Base-by-base conservation (phyloP, 805 yeast species). In the Candida morakotiae region DNA sequence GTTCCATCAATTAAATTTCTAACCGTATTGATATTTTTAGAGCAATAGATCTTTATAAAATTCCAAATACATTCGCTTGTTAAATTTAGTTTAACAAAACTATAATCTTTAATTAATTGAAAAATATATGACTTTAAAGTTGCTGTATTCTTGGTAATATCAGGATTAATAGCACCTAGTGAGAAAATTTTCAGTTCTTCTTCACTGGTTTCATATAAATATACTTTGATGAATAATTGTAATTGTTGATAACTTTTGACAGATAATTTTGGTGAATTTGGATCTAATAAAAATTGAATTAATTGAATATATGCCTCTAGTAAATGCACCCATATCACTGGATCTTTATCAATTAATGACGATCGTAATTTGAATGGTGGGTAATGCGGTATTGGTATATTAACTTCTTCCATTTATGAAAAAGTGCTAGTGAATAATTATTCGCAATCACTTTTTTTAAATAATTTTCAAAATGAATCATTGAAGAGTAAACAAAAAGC, bases 271-370 rank as follows among this genome's bases (percentile, higher is more conserved):
- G 50, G 40, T 5, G 61, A 38, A 8, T 68, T 47, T 24, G 62
- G 62, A 5, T 63, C 55, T 23, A 74, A 55, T 28, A 83, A 54
- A 40, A 64, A 73, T 39, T 72, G 64, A 46, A 79, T 71, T 15
- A 77, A 62, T 13, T 52, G 55, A 38, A 83, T 75, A 55, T 82
- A 84, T 3, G 75, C 75, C 46, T 81, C 86, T 13, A 84, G 57
- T 15, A 82, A 58, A 53, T 83, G 87, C 3, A 75, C 82, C 88
- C 91, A 84, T 7, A 84, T 84, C 16, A 84, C 88, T 0, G 94
- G 94, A 52, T 84, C 94, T 43, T 77, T 83, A 51, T 84, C 93
- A 5, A 82, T 80, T 52, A 84, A 62, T n/a, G 87, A 78, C 0
- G 89, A 83, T 24, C 93, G 65, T 19, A 84, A 68, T 43, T 75